These are phyloP conservation scores for Skeletonema potamos DNA, from an alignment of 108 stramenopile species.

Conservation along the genomic window DNA sequence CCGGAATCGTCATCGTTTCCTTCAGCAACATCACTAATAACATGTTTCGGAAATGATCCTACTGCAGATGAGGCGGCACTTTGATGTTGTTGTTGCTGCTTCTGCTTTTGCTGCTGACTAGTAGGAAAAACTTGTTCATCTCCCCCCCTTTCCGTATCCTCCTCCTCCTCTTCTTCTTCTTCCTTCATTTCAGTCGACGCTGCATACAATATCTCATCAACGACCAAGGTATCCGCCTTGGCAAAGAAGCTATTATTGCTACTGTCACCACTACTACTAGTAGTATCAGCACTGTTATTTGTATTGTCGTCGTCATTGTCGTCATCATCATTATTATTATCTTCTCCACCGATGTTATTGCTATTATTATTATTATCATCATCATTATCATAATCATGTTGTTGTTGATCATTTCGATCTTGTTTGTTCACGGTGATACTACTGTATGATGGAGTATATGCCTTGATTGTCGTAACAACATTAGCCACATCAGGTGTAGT, in stretches of 20 bases:
- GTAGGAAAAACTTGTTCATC: too few species aligned
- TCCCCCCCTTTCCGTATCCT: not conserved
- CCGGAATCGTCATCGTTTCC: not conserved
- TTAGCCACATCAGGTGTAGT: not conserved
- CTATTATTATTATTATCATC: not conserved
- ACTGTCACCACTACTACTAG: not conserved
- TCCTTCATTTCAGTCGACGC: not conserved
- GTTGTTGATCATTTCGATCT: too few species aligned
- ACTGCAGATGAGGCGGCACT: not conserved
- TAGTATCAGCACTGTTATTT: not conserved
- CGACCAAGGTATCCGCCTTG: slow-evolving; percentile 22
- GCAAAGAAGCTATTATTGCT: slow-evolving; percentile 25
- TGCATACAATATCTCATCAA: slow-evolving; percentile 28
- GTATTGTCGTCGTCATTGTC: not conserved
- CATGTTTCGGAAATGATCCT: too few species aligned
- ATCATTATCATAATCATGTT: not conserved
- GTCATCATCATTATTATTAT: not conserved
- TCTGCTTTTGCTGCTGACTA: too few species aligned
- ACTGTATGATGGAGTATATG: not conserved
- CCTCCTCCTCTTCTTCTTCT: not conserved
- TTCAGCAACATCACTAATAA: too few species aligned
- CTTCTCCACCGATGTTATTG: not conserved
- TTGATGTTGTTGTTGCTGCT: not conserved
- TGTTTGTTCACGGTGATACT: not conserved
- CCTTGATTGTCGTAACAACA: not conserved